Evolutionary conservation across 2,329 filamentous ascomycete species (phyloP), one percentile per base, ranked within the genome.

Genomic region (Chrysoporthe cubensis): DNA sequence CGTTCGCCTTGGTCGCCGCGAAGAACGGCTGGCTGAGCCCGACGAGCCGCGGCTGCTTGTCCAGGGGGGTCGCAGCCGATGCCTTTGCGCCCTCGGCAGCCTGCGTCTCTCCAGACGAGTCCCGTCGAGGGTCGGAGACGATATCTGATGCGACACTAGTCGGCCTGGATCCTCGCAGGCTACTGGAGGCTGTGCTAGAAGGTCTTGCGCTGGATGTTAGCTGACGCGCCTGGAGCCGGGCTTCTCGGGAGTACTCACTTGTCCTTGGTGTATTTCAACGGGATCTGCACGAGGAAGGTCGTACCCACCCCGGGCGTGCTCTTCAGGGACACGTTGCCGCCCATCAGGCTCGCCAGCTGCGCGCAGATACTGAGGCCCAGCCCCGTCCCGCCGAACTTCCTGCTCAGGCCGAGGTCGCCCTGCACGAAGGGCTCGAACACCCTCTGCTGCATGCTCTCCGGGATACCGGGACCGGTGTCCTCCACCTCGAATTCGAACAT

Each of bases 351-450:
- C 3, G 93, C 92, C 48, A 97, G 82, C 76, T 97, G 94, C 26
- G 92, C 90, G 79, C 93, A 97, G 73, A 97, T 97, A 74, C 91
- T 95, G 65, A 97, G 78, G 1, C 94, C 94, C 1, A 97, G 82
- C 4, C 94, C 94, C 0, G 94, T 97, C 18, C 94, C 94, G 21
- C 93, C 93, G 75, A 90, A 96, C 75, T 96, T 96, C 78, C 93
- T 96, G 81, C 91, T 96, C 18, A 97, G 80, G 0, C 93, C 92
- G 1, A 96, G 81, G 75, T 97, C 94, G n/a, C 92, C 94, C 78
- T 97, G 94, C 0, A 97, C 92, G 75, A 97, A 97, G 0, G 94
- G 94, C 77, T 97, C 94, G 76, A 97, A 97, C 11, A 97, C 93
- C 72, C 90, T 90, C 66, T 92, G 84, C 73, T 94, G 93, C 77